phyloP scores from a whole-genome alignment of 768 basidiomycete genomes.

The Tylopilus subfusipes region DNA sequence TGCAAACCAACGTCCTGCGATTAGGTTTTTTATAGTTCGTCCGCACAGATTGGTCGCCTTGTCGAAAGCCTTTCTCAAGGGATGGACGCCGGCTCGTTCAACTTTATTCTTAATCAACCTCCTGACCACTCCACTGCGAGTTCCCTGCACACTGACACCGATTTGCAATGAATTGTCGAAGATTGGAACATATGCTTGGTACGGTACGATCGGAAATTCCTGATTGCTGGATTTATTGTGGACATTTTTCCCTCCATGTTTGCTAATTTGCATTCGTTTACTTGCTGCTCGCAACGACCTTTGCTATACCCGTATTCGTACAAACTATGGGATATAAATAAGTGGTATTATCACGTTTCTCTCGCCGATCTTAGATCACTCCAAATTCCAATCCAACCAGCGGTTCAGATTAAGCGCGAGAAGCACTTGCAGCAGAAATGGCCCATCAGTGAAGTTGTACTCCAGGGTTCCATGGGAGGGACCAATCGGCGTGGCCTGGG shows the following conservation, averaged over 20 bases:
- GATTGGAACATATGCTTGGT: slow-evolving; percentile 69
- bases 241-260: slow-evolving; percentile 9
- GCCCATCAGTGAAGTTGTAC: slow-evolving; percentile 60
- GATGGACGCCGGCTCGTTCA: slow-evolving; percentile 81
- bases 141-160: slow-evolving; percentile 58
- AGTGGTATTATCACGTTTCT: slow-evolving; percentile 17
- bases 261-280: slow-evolving; percentile 12
- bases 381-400: slow-evolving; percentile 62
- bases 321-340: slow-evolving; percentile 35
- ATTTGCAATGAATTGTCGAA: slow-evolving; percentile 68
- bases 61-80: slow-evolving; percentile 81
- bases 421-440: slow-evolving; percentile 59
- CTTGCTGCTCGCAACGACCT: slow-evolving; percentile 18
- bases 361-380: slow-evolving; percentile 23
- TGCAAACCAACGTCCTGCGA: slow-evolving; percentile 9
- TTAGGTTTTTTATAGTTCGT: slow-evolving; percentile 44
- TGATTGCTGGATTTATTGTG: slow-evolving; percentile 29
- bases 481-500: slow-evolving; percentile 55
- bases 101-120: slow-evolving; percentile 50
- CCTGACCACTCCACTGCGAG: slow-evolving; percentile 58
- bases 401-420: slow-evolving; percentile 69
- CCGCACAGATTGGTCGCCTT: slow-evolving; percentile 76
- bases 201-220: slow-evolving; percentile 34
- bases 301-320: slow-evolving; percentile 31
- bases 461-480: slow-evolving; percentile 60